These are phyloP conservation scores for Ilex aquifolium DNA, from an alignment of 257 asterid genomes.

Conservation along the genomic window DNA sequence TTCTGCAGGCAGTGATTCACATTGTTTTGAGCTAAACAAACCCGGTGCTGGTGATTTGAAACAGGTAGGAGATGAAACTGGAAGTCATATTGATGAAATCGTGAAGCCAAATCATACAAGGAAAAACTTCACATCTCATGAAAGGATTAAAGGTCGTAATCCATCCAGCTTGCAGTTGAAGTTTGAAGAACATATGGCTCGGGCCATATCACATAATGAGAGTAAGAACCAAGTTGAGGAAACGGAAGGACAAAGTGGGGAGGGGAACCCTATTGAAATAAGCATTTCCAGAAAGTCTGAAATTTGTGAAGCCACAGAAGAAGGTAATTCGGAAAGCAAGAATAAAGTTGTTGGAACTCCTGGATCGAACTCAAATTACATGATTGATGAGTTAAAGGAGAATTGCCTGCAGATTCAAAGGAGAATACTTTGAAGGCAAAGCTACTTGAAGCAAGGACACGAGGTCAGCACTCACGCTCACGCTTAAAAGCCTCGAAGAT, in stretches of 20 bases:
- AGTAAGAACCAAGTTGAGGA: slow-evolving; percentile 22
- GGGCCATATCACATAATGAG: slow-evolving; percentile 26
- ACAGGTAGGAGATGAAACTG: slow-evolving; percentile 23
- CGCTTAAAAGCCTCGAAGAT: slow-evolving; percentile 63
- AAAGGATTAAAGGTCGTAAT: slow-evolving; percentile 25
- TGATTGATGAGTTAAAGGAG: slow-evolving; percentile 66
- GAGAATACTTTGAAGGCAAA: slow-evolving; percentile 64
- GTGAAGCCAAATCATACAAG: slow-evolving; percentile 33
- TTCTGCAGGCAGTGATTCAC: slow-evolving; percentile 62
- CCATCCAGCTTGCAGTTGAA: slow-evolving; percentile 53
- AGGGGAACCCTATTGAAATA: slow-evolving; percentile 31
- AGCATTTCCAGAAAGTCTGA: slow-evolving; percentile 38
- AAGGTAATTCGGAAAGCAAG: slow-evolving; percentile 33
- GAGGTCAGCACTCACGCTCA: slow-evolving; percentile 66
- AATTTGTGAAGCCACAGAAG: slow-evolving; percentile 38
- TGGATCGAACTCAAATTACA: slow-evolving; percentile 40
- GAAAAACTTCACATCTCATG: slow-evolving; percentile 36
- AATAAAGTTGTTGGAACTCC: slow-evolving; percentile 32
- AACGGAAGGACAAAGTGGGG: slow-evolving; percentile 18
- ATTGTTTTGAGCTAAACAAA: slow-evolving; percentile 69
- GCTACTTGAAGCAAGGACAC: slow-evolving; percentile 70
- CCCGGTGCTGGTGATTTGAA: slow-evolving; percentile 30
- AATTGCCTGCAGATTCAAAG: slow-evolving; percentile 57
- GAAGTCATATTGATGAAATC: slow-evolving; percentile 17
- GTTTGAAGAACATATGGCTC: slow-evolving; percentile 61